Percentiles rank a stretch among this genome's conserved stretches.
Evolutionary conservation across 2,329 filamentous ascomycete genomes (phyloP).

Genomic region (Furcasterigmium furcatum): DNA sequence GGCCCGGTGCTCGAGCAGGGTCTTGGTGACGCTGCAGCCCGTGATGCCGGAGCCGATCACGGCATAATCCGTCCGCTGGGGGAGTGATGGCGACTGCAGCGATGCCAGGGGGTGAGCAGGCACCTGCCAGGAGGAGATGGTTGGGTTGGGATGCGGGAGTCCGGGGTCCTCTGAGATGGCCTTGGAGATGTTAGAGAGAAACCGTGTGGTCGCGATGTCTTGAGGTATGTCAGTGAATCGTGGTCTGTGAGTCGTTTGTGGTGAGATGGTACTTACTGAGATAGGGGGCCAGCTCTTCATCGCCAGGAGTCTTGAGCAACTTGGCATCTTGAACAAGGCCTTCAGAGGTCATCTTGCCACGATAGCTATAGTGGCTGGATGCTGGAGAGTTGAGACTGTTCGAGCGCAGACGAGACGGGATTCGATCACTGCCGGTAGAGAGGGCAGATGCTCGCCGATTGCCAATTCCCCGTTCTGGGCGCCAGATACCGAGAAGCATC

Average conservation of each 20-base stretch:
- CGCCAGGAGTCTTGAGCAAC: too few species aligned
- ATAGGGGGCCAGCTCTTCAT: background rate
- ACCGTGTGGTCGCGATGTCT: background rate
- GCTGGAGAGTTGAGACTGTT: too few species aligned
- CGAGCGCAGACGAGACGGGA: too few species aligned
- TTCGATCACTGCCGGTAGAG: too few species aligned
- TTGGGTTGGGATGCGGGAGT: conserved; percentile 29
- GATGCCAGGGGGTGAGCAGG: conserved; percentile 14
- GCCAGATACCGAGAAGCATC: too few species aligned
- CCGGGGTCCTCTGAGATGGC: conserved; percentile 22
- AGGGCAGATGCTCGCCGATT: too few species aligned
- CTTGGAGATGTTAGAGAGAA: background rate
- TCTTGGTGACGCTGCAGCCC: conserved; percentile 23
- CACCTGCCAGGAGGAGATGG: conserved; percentile 23
- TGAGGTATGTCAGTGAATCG: too few species aligned
- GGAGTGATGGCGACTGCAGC: conserved; percentile 7
- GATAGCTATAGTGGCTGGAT: too few species aligned
- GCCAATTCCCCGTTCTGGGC: too few species aligned
- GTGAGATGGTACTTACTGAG: background rate
- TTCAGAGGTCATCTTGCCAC: too few species aligned
- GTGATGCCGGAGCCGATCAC: conserved; percentile 35
- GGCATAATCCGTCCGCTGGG: conserved; percentile 18
- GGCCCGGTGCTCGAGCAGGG: conserved; percentile 18
- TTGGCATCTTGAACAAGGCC: too few species aligned
- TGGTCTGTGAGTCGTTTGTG: background rate